Evolutionary conservation across 2,329 filamentous ascomycete genomes (phyloP).

Genomic region (Sarocladium strictum): DNA sequence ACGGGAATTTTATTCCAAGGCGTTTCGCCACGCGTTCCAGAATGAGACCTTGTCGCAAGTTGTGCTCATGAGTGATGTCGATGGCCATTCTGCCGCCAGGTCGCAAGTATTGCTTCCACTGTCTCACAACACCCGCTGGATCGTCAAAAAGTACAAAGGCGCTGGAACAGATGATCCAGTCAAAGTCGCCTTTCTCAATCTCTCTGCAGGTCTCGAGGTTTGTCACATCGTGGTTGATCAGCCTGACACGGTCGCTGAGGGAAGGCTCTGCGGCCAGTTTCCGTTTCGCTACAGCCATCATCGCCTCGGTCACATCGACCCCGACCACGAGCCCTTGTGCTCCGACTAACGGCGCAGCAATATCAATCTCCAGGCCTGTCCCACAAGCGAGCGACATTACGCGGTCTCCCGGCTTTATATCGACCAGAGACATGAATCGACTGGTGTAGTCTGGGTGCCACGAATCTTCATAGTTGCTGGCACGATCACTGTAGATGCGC

Average conservation of each 20-base stretch:
- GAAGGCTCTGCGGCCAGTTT: conserved; percentile 15
- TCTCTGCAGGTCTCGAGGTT: conserved; percentile 17
- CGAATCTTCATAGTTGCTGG: conserved; percentile 24
- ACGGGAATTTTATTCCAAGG: conserved; percentile 20
- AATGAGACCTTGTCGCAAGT: conserved; percentile 17
- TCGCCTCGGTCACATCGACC: conserved; percentile 25
- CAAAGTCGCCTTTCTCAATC: conserved; percentile 20
- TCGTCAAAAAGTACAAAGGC: conserved; percentile 26
- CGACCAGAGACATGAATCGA: conserved; percentile 22
- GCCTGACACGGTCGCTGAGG: conserved; percentile 16
- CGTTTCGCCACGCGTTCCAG: conserved; percentile 21
- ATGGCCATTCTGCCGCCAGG: conserved; percentile 22
- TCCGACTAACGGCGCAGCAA: conserved; percentile 21
- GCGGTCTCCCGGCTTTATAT: conserved; percentile 19
- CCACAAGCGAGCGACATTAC: conserved; percentile 28
- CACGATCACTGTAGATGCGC: conserved; percentile 26
- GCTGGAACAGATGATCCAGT: conserved; percentile 26
- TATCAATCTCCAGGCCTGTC: conserved; percentile 26
- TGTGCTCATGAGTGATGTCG: conserved; percentile 27
- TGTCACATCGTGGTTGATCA: conserved; percentile 23
- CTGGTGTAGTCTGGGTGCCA: conserved; percentile 26
- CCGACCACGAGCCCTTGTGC: conserved; percentile 21
- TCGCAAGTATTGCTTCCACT: conserved; percentile 24
- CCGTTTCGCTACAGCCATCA: conserved; percentile 23
- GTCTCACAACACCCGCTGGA: conserved; percentile 18